phyloP scores from a whole-genome alignment of 768 basidiomycete species.

The Lactifluus piperatus region DNA sequence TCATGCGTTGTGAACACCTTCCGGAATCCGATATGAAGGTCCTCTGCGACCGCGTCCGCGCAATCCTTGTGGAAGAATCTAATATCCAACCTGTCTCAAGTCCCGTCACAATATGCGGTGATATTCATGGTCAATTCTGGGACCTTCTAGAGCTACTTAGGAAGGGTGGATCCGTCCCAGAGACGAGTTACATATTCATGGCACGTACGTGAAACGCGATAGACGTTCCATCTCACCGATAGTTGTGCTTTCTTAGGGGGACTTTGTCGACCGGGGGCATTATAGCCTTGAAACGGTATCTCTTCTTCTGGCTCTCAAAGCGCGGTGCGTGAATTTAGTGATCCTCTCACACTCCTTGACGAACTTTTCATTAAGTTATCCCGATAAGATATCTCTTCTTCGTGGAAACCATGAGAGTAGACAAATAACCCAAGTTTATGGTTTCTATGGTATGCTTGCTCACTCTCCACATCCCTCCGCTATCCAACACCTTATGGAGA shows the following conservation, averaged over 20 bases:
- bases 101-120: conserved; percentile 92
- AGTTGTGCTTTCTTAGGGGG: conserved; percentile 48
- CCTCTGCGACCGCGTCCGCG: conserved; percentile 83
- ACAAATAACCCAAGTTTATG: conserved; percentile 97
- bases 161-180: conserved; percentile 79
- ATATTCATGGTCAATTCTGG: conserved; percentile 98
- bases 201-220: conserved; percentile 45
- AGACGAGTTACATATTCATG: conserved; percentile 95
- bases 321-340: conserved; percentile 41
- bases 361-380: conserved; percentile 49
- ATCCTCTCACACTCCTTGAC: not conserved
- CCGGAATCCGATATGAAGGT: conserved; percentile 89
- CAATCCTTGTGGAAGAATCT: conserved; percentile 89
- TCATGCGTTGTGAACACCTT: conserved; percentile 80
- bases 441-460: conserved; percentile 77
- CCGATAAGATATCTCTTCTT: conserved; percentile 85
- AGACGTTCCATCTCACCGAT: conserved; percentile 18
- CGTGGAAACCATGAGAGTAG: too few relatives aligned
- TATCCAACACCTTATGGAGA: conserved; percentile 37
- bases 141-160: conserved; percentile 85
- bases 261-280: conserved; percentile 96
- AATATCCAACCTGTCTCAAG: conserved; percentile 95
- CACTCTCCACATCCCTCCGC: not conserved
- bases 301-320: conserved; percentile 80
- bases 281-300: conserved; percentile 95